Conservation (phyloP, 805 yeast genomes). For the Ogataea angusta region DNA sequence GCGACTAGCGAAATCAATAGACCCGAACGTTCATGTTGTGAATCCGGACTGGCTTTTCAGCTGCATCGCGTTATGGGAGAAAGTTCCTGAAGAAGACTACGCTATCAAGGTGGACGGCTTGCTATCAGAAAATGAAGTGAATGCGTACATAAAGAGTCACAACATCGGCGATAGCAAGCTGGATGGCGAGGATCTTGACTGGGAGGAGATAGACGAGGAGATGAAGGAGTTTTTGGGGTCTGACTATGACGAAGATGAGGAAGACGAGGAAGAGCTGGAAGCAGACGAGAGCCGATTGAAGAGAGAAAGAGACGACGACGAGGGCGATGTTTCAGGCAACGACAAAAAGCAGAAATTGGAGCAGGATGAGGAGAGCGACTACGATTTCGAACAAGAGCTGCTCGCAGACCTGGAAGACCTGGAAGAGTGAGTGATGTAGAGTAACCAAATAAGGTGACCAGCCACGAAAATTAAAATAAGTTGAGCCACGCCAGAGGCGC, state of each 20-base stretch:
- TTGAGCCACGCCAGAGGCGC: constrained; percentile 8
- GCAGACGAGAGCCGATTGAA: constrained; percentile 15
- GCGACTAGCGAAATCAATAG: constrained; percentile 64
- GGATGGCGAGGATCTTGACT: constrained; percentile 44
- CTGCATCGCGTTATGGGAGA: constrained; percentile 76
- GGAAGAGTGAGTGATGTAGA: constrained; percentile 27
- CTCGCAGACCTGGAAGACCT: constrained; percentile 48
- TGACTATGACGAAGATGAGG: constrained; percentile 42
- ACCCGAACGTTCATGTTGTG: constrained; percentile 68
- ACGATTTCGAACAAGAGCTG: constrained; percentile 48
- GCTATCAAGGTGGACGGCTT: constrained; percentile 49
- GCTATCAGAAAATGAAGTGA: constrained; percentile 44
- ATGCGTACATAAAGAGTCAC: constrained; percentile 37
- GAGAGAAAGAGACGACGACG: constrained; percentile 21
- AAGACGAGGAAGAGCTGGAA: constrained; percentile 26
- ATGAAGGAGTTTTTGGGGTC: constrained; percentile 48
- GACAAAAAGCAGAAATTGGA: constrained; percentile 21
- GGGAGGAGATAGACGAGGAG: constrained; percentile 55
- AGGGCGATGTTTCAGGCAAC: constrained; percentile 21
- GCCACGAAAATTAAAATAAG: background rate
- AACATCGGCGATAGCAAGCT: constrained; percentile 39
- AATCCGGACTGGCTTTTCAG: constrained; percentile 91
- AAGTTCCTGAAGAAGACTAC: constrained; percentile 60
- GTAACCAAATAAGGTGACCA: background rate
- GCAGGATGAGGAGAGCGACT: constrained; percentile 31